Evolutionary conservation across 78 protist species (phyloP).

Genomic region (Isochrysis galbana): DNA sequence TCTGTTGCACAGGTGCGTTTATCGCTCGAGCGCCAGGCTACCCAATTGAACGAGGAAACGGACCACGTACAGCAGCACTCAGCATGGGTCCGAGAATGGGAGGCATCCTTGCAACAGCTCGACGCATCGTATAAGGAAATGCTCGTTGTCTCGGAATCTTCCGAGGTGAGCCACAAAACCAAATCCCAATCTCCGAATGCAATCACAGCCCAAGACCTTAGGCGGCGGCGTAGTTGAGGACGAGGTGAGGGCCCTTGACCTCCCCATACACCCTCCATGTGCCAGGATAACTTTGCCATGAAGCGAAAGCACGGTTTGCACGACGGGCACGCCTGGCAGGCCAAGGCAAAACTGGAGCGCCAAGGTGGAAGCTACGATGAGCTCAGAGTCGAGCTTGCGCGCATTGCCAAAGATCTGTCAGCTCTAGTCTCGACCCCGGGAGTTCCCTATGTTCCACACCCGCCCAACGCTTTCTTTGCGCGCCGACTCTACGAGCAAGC

Average conservation of each 20-base stretch:
- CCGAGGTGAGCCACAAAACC: too few relatives aligned
- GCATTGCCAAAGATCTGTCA: not conserved
- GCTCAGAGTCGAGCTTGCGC: not conserved
- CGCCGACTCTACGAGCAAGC: not conserved
- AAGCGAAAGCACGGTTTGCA: too few relatives aligned
- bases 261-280: too few relatives aligned
- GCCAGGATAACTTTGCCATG: too few relatives aligned
- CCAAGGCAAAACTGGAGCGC: too few relatives aligned
- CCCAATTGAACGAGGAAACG: not conserved
- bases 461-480: not conserved
- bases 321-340: too few relatives aligned
- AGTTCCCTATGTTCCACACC: not conserved
- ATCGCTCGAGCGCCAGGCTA: not conserved
- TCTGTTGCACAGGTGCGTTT: not conserved
- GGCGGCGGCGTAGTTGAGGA: too few relatives aligned
- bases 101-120: not conserved
- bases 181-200: too few relatives aligned
- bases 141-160: not conserved
- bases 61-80: not conserved
- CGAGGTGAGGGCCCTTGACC: too few relatives aligned
- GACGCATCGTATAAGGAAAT: not conserved
- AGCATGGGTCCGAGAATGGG: not conserved
- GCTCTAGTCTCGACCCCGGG: not conserved
- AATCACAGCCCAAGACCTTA: too few relatives aligned
- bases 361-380: not conserved